Evolutionary conservation across 2,329 filamentous ascomycete genomes (phyloP).

Genomic region (Gaeumannomyces tritici): DNA sequence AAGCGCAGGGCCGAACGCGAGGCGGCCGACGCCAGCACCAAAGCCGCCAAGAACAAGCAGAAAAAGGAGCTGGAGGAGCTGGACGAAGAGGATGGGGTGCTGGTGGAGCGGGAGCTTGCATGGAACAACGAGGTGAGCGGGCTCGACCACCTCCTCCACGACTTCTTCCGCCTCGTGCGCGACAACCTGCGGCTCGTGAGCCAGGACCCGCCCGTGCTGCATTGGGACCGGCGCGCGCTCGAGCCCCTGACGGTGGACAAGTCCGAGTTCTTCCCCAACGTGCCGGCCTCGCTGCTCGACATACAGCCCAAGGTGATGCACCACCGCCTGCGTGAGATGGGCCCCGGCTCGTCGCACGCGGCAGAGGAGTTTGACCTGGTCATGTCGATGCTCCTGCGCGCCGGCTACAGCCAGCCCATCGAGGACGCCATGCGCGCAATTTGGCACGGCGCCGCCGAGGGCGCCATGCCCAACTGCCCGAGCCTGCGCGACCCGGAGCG

Average conservation of each 20-base stretch:
- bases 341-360: conserved; percentile 25
- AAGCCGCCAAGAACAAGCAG: neutral
- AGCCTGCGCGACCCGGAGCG: conserved; percentile 34
- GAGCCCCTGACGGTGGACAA: conserved; percentile 54
- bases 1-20: conserved; percentile 6
- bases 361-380: conserved; percentile 47
- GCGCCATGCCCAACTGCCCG: conserved; percentile 36
- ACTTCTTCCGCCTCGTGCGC: conserved; percentile 27
- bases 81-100: conserved; percentile 8
- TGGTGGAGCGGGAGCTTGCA: conserved; percentile 18
- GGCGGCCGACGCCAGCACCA: neutral
- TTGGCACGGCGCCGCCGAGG: conserved; percentile 51
- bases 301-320: conserved; percentile 50
- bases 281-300: conserved; percentile 51
- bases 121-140: conserved; percentile 25
- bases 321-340: conserved; percentile 35
- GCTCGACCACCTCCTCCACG: conserved; percentile 20
- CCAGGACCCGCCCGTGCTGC: conserved; percentile 40
- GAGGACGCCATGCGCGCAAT: conserved; percentile 36
- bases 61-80: neutral
- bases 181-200: conserved; percentile 46
- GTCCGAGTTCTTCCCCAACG: conserved; percentile 59
- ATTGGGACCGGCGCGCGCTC: conserved; percentile 61
- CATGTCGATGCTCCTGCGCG: conserved; percentile 11
- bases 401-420: conserved; percentile 20